Percentiles rank a stretch among this genome's conserved stretches.
These are phyloP conservation scores for Solanum virginianum DNA, from an alignment of 257 asterid genomes.

Conservation along the genomic window DNA sequence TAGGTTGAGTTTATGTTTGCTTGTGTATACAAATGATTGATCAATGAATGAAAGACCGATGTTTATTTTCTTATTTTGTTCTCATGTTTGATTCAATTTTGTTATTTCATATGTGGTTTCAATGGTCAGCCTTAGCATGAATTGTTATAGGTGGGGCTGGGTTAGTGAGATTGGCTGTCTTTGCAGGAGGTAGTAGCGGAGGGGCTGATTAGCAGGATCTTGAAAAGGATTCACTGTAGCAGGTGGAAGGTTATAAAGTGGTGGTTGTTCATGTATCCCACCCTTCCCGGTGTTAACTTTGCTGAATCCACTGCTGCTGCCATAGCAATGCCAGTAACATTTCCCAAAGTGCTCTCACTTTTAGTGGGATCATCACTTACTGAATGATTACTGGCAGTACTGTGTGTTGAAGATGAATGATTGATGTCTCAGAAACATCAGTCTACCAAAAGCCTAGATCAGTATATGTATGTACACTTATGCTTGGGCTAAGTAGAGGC, in stretches of 20 bases:
- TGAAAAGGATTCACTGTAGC: constrained; percentile 33
- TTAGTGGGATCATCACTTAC: constrained; percentile 27
- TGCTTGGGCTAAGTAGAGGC: constrained; percentile 85
- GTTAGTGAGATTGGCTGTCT: background rate
- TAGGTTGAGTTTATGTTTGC: background rate
- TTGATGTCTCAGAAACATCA: constrained; percentile 4
- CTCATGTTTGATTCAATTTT: background rate
- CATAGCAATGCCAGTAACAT: constrained; percentile 15
- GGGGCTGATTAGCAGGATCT: constrained; percentile 1
- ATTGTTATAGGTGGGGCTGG: constrained; percentile 14
- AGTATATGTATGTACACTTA: constrained; percentile 12
- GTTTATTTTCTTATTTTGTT: background rate
- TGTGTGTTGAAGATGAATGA: constrained; percentile 44
- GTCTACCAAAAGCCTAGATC: background rate
- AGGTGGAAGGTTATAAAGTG: constrained; percentile 56
- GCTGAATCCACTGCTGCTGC: constrained; percentile 11
- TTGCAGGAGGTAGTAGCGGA: background rate
- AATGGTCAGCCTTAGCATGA: background rate
- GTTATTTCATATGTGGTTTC: background rate
- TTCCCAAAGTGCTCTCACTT: constrained; percentile 26
- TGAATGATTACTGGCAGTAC: constrained; percentile 26
- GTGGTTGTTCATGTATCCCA: constrained; percentile 26
- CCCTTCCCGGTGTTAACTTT: constrained; percentile 3
- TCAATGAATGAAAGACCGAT: background rate
- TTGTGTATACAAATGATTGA: constrained; percentile 14